These are phyloP conservation scores for Leucosporidium yakuticum DNA, from an alignment of 768 basidiomycete genomes.

Conservation along the genomic window DNA sequence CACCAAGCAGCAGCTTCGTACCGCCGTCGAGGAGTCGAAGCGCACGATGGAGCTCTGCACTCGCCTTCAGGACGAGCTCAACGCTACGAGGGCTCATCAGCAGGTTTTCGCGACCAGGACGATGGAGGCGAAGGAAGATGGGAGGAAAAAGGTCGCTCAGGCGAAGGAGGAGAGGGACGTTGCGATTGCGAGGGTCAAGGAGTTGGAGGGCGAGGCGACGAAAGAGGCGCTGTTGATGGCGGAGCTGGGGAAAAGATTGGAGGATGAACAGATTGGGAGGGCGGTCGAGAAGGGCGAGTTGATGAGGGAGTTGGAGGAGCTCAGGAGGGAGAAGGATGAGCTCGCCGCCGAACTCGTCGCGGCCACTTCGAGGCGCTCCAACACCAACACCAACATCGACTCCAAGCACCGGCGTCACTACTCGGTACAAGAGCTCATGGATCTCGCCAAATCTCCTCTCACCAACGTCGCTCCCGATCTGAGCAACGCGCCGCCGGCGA, in stretches of 20 bases:
- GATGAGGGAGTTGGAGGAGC: neutral
- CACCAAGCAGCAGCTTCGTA: neutral
- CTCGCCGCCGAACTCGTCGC: neutral
- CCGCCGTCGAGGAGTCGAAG: neutral
- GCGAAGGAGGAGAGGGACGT: neutral
- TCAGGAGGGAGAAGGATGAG: neutral
- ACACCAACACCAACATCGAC: no score
- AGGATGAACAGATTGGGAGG: neutral
- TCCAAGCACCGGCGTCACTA: no score
- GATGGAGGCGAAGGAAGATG: neutral
- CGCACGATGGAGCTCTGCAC: neutral
- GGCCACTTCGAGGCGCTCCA: neutral
- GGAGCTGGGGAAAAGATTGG: neutral
- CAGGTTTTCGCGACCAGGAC: neutral
- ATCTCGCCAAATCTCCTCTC: neutral
- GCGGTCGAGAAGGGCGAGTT: neutral
- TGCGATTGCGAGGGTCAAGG: neutral
- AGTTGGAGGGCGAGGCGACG: neutral
- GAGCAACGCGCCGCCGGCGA: neutral
- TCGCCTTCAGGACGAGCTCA: neutral
- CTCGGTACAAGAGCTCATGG: no score
- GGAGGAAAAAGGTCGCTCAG: neutral
- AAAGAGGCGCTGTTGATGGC: neutral
- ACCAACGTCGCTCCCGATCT: neutral
- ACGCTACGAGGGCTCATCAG: neutral